Conservation (phyloP, 108 stramenopile genomes). For the Stephanodiscus triporus region DNA sequence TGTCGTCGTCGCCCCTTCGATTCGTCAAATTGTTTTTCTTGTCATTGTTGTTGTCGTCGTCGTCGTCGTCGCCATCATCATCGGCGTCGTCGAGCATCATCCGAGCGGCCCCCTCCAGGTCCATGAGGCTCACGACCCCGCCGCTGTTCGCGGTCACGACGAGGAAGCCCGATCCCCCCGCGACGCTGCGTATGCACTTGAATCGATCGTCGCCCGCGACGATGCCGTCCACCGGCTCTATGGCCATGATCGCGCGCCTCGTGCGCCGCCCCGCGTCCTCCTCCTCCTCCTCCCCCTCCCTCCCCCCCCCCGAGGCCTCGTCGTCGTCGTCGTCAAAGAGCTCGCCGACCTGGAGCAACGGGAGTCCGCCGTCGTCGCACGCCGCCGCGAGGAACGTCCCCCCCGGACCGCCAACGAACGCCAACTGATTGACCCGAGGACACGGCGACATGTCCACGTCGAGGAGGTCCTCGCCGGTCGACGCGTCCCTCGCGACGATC, state of each 20-base stretch:
- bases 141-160: constrained; percentile 88
- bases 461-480: constrained; percentile 73
- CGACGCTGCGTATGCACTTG: constrained; percentile 75
- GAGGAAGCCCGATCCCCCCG: constrained; percentile 60
- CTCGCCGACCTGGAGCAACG: constrained; percentile 71
- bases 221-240: constrained; percentile 81
- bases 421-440: constrained; percentile 69
- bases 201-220: constrained; percentile 87
- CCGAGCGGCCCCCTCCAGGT: constrained; percentile 77
- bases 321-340: constrained; percentile 47
- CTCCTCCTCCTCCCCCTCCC: constrained; percentile 50
- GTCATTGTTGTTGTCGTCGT: constrained; percentile 27
- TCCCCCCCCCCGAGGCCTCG: constrained; percentile 46
- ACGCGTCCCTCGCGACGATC: constrained; percentile 80
- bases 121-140: constrained; percentile 84
- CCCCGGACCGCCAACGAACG: constrained; percentile 69
- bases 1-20: constrained; percentile 21
- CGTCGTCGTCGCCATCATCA: constrained; percentile 61
- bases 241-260: constrained; percentile 86
- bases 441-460: constrained; percentile 72
- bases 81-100: constrained; percentile 78
- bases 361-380: constrained; percentile 92
- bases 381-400: constrained; percentile 81
- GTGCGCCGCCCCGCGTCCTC: constrained; percentile 49
- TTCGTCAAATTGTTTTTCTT: constrained; percentile 7